Conservation (phyloP, 2,329 filamentous ascomycete genomes). For the Colletotrichum limetticola region DNA sequence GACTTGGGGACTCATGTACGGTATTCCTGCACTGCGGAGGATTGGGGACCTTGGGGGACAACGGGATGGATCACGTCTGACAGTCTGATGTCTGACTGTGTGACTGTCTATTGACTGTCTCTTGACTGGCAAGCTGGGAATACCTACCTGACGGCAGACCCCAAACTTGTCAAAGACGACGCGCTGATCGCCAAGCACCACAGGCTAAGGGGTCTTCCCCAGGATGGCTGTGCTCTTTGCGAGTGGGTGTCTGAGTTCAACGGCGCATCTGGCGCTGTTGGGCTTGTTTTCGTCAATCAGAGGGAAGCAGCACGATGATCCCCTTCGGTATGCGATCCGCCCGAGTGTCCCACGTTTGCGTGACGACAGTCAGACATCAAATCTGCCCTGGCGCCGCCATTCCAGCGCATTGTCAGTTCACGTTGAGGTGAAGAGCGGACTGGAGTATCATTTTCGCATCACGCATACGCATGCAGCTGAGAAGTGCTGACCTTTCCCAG, state of each 20-base stretch:
- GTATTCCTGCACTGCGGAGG: neutral
- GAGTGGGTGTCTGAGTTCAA: neutral
- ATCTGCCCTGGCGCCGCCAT: neutral
- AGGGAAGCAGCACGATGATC: neutral
- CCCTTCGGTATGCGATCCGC: neutral
- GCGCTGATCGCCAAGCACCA: neutral
- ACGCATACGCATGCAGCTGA: conserved; percentile 1
- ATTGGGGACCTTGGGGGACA: neutral
- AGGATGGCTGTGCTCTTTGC: conserved; percentile 14
- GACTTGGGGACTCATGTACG: neutral
- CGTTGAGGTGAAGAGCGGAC: neutral
- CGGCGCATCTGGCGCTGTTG: neutral
- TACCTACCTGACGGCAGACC: neutral
- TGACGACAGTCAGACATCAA: neutral
- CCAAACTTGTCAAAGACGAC: neutral
- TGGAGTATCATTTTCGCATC: neutral
- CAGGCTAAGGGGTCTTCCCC: neutral
- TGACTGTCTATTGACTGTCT: neutral
- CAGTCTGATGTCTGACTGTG: neutral
- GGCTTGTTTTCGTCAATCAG: neutral
- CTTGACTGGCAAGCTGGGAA: neutral
- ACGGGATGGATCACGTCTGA: neutral
- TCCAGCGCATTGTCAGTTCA: neutral
- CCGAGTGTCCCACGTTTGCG: neutral
- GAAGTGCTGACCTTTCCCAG: neutral